These are phyloP conservation scores for Rhinocladiella similis DNA, from an alignment of 2,329 filamentous ascomycete species.

Conservation along the genomic window DNA sequence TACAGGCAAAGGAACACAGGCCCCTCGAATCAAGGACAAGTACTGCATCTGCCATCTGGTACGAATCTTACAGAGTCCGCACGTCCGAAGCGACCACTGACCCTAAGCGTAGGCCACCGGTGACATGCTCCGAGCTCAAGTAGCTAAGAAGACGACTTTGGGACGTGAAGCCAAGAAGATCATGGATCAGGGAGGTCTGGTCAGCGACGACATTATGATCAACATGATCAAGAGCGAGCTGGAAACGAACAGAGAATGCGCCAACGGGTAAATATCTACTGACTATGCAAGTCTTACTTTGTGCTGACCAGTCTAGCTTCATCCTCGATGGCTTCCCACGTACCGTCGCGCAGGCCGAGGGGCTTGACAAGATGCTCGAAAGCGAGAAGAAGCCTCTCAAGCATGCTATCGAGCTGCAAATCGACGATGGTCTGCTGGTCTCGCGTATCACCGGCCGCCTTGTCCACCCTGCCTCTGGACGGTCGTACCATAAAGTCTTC, in stretches of 20 bases:
- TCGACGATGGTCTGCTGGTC: conserved; percentile 90
- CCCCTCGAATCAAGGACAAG: conserved; percentile 96
- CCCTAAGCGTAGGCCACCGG: conserved; percentile 73
- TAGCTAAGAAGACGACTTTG: conserved; percentile 93
- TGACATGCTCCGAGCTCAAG: conserved; percentile 98
- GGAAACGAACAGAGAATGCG: conserved; percentile 90
- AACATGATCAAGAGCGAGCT: conserved; percentile 99
- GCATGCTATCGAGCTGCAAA: conserved; percentile 94
- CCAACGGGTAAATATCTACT: conserved; percentile 72
- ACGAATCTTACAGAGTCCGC: conserved; percentile 39
- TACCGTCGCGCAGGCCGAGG: conserved; percentile 91
- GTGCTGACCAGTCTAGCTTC: conserved; percentile 62
- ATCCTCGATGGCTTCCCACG: conserved; percentile 98
- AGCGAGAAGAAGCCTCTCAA: conserved; percentile 80
- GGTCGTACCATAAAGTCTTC: conserved; percentile 98
- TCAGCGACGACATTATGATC: conserved; percentile 98
- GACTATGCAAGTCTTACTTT: background rate
- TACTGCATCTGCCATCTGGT: conserved; percentile 97
- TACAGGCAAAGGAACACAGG: conserved; percentile 96
- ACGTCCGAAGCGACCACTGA: background rate
- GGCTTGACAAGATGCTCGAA: conserved; percentile 87
- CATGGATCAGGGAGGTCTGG: conserved; percentile 96
- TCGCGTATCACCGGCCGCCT: conserved; percentile 95
- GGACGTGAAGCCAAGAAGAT: conserved; percentile 99
- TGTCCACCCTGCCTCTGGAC: conserved; percentile 91